A percentile compares a stretch with the other conserved stretches of the same genome.
These are phyloP conservation scores for Suillus placidus DNA, from an alignment of 768 basidiomycete genomes.

Conservation along the genomic window DNA sequence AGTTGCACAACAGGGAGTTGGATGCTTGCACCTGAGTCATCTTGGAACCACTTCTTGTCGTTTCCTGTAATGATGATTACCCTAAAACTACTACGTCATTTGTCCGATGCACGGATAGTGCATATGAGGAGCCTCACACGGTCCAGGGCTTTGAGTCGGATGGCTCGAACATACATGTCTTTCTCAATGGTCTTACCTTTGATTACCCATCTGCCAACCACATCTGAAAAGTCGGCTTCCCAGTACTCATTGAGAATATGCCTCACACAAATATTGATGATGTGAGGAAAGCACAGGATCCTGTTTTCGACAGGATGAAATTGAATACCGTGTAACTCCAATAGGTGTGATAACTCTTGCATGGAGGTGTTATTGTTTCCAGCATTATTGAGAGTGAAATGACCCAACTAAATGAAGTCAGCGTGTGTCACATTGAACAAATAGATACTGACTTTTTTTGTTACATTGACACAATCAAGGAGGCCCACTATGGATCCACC, in stretches of 20 bases:
- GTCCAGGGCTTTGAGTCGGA: no score
- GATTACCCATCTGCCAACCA: no score
- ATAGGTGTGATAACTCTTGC: constrained; percentile 1
- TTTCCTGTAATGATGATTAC: background rate
- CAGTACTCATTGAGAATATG: no score
- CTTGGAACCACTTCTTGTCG: background rate
- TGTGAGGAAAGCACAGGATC: constrained; percentile 24
- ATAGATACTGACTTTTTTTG: background rate
- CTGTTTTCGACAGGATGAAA: background rate
- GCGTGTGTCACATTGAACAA: no score
- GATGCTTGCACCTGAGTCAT: background rate
- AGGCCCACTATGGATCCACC: background rate
- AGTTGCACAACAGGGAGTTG: constrained; percentile 5
- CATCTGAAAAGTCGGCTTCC: constrained; percentile 2
- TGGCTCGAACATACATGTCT: no score
- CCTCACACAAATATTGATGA: constrained; percentile 17
- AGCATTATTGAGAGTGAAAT: constrained; percentile 18
- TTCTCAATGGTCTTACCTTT: no score
- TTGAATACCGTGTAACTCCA: no score
- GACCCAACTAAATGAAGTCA: background rate
- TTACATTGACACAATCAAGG: constrained; percentile 1
- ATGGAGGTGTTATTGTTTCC: constrained; percentile 21
- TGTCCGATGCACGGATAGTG: background rate
- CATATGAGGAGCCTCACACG: background rate
- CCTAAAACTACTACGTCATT: background rate